Evolutionary conservation across 2,329 filamentous ascomycete genomes (phyloP).

Genomic region (Sodiomyces alkalinus): DNA sequence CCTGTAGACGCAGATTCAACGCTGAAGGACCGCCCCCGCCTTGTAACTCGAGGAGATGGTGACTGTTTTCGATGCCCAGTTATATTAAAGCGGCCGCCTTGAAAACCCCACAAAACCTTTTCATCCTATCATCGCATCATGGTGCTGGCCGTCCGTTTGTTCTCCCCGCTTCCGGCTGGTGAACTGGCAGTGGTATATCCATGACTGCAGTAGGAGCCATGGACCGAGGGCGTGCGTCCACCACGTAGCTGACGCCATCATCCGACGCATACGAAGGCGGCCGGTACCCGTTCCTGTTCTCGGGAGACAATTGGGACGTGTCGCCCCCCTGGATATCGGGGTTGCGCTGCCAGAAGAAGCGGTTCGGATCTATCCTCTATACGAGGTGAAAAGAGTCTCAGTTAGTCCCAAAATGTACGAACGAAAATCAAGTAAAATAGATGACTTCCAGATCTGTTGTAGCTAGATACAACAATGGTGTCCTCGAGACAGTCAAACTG

Average conservation of each 20-base stretch:
- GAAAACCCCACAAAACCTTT: too few relatives aligned
- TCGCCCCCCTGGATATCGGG: conserved; percentile 14
- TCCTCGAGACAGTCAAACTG: too few relatives aligned
- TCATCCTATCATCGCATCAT: background rate
- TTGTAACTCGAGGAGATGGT: too few relatives aligned
- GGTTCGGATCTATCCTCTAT: conserved; percentile 62
- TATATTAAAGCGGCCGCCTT: too few relatives aligned
- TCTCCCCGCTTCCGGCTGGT: conserved; percentile 29
- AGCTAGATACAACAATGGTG: too few relatives aligned
- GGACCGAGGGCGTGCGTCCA: conserved; percentile 49
- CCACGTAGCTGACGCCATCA: conserved; percentile 57
- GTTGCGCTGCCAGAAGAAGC: conserved; percentile 68
- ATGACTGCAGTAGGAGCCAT: conserved; percentile 31
- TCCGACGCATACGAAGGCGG: conserved; percentile 68
- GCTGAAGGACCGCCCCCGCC: too few relatives aligned
- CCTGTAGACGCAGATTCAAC: too few relatives aligned
- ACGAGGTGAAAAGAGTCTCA: too few relatives aligned
- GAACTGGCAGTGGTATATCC: conserved; percentile 21
- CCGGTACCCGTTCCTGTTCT: conserved; percentile 19
- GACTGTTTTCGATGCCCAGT: too few relatives aligned
- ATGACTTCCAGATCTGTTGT: too few relatives aligned
- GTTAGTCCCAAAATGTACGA: too few relatives aligned
- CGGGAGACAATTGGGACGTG: conserved; percentile 1
- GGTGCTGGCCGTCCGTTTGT: background rate
- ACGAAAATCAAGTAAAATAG: too few relatives aligned